A percentile compares a stretch with the other conserved stretches of the same genome.
Conservation (phyloP, 2,329 filamentous ascomycete genomes). For the Remersonia thermophila region DNA sequence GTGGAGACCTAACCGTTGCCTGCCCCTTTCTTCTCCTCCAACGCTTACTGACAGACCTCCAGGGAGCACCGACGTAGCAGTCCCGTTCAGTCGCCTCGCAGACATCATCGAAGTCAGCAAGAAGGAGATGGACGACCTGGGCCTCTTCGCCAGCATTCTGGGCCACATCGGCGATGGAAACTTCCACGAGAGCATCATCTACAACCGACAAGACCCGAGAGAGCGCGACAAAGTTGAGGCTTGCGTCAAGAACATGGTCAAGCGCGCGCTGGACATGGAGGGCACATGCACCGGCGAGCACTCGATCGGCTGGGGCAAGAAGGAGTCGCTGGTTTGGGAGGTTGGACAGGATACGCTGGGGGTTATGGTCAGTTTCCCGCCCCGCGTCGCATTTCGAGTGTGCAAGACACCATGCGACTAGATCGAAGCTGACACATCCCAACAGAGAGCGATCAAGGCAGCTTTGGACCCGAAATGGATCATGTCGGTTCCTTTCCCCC, state of each 20-base stretch:
- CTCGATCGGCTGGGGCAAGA: conserved; percentile 76
- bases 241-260: conserved; percentile 82
- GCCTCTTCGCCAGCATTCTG: conserved; percentile 74
- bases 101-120: conserved; percentile 75
- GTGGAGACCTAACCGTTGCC: conserved; percentile 30
- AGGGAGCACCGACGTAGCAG: conserved; percentile 75
- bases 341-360: conserved; percentile 68
- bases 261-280: conserved; percentile 85
- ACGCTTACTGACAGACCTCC: neutral
- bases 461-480: conserved; percentile 78
- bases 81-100: conserved; percentile 62
- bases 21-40: neutral
- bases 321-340: conserved; percentile 65
- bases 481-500: conserved; percentile 32
- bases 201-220: conserved; percentile 55
- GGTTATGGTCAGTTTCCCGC: conserved; percentile 48
- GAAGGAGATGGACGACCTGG: conserved; percentile 75
- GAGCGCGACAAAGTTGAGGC: conserved; percentile 66
- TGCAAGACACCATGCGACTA: neutral
- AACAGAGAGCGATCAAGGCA: conserved; percentile 56
- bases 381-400: too few species aligned
- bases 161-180: conserved; percentile 91
- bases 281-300: conserved; percentile 87
- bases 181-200: conserved; percentile 89
- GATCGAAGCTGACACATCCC: neutral